These are phyloP conservation scores for Trypanosomatidae sp. DNA, from an alignment of 208 protist genomes.

Conservation along the genomic window DNA sequence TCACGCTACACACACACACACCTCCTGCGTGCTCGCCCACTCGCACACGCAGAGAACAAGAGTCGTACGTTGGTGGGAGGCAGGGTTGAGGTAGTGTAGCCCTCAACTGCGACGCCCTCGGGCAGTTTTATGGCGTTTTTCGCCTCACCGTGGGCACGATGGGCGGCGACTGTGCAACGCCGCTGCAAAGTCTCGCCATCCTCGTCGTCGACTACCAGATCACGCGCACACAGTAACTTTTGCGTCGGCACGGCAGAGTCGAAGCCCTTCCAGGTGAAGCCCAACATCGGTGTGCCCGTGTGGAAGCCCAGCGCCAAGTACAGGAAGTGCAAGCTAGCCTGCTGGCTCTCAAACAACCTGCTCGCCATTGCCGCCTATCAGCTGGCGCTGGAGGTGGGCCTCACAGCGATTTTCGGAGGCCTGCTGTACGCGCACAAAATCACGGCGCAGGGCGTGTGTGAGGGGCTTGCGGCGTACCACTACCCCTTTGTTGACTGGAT, in stretches of 20 bases:
- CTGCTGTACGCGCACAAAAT: conserved; percentile 31
- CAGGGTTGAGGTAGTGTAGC: not conserved
- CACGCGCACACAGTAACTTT: conserved; percentile 14
- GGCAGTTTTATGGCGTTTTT: not conserved
- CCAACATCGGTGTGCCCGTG: conserved; percentile 17
- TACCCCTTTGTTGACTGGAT: conserved; percentile 64
- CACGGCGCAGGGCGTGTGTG: conserved; percentile 36
- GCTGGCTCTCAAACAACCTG: conserved; percentile 59
- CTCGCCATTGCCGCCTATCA: conserved; percentile 65
- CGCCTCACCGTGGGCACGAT: not conserved
- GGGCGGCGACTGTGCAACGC: conserved; percentile 3
- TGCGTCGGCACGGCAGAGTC: conserved; percentile 15
- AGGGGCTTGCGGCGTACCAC: conserved; percentile 27
- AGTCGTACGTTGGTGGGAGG: not conserved
- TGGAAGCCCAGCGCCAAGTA: conserved; percentile 41
- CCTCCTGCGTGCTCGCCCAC: not conserved
- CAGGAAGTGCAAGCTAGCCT: conserved; percentile 41
- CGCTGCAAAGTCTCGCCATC: conserved; percentile 16
- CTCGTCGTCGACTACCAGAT: not conserved
- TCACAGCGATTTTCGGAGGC: conserved; percentile 42
- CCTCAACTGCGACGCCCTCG: not conserved
- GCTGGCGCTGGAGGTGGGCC: conserved; percentile 53
- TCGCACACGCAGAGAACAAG: not conserved
- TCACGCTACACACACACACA: not conserved
- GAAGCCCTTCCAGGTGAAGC: conserved; percentile 28